Evolutionary conservation across 371 early-diverging fungal species (phyloP).

Genomic region (Encephalitozoon romaleae): DNA sequence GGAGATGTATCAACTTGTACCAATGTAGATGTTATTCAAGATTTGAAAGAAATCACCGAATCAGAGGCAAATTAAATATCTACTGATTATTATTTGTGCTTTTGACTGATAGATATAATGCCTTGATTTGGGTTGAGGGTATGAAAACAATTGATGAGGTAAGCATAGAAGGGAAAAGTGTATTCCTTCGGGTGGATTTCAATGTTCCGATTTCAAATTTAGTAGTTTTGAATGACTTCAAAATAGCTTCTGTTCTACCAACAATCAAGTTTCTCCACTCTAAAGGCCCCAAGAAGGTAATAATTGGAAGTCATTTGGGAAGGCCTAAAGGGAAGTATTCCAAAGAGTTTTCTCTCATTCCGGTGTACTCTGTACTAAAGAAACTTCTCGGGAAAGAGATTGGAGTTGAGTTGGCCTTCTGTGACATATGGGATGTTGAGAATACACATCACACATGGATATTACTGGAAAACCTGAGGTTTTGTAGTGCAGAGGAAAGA

Average conservation of each 20-base stretch:
- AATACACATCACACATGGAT: constrained; percentile 59
- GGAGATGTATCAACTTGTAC: constrained; percentile 52
- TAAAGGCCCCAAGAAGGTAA: constrained; percentile 58
- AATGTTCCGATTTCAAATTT: constrained; percentile 96
- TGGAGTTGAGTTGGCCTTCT: not conserved
- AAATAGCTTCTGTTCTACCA: constrained; percentile 84
- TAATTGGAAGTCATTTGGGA: constrained; percentile 92
- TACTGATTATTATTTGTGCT: not conserved
- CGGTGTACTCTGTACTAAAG: constrained; percentile 64
- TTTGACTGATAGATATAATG: not conserved
- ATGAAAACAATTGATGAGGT: constrained; percentile 36
- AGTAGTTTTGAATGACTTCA: constrained; percentile 62
- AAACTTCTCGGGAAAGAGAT: not conserved
- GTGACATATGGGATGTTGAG: not conserved
- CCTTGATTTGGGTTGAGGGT: not conserved
- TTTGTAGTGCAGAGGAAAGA: constrained; percentile 92
- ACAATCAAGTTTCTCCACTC: constrained; percentile 72
- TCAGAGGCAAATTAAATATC: not conserved
- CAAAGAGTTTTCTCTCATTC: not conserved
- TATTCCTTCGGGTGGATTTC: constrained; percentile 74
- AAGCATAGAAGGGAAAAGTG: constrained; percentile 38
- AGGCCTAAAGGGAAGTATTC: constrained; percentile 73
- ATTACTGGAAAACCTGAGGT: constrained; percentile 89
- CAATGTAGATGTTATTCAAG: constrained; percentile 35
- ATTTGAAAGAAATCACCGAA: not conserved